Evolutionary conservation across 2,329 filamentous ascomycete species (phyloP), one percentile per base, ranked within the genome.

Genomic region (Fusarium buharicum): DNA sequence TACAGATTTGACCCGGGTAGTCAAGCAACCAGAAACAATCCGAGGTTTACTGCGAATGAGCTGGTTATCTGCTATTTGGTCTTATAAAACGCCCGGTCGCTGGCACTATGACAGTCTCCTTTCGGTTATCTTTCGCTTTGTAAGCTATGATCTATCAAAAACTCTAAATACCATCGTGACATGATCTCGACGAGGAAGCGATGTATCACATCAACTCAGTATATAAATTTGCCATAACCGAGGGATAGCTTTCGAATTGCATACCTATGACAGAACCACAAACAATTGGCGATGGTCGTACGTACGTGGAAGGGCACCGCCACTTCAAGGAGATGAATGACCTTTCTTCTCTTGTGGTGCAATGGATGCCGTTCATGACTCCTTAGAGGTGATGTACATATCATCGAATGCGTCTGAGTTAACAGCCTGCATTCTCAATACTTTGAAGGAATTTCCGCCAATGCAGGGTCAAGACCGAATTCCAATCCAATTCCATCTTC

Each of bases 281-380:
- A 55, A 55, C 48, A 59, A 22, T 11, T 38, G 9, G 27, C 28
- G 12, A n/a, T 28, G 16, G 36, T 48, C 11, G 37, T 34, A 56
- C 11, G 37, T 34, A 56, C 41, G 20, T 20, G 18, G 3, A 27
- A 48, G 22, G 27, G 56, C 55, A 33, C 38, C 22, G 11, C 27
- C 16, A 17, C 37, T 34, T 46, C 33, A 31, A 4, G 27, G 43
- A 9, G 31, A 28, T n/a, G n/a, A 60, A 22, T 22, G 20, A 22
- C 20, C 20, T 22, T 37, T 55, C 37, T 48, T 37, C 48, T 59
- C 14, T 33, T 58, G 22, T 20, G 24, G 34, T 34, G 24, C 37
- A 17, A n/a, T 3, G 27, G 34, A 36, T 40, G n/a, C 24, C 36
- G 20, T 44, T 24, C 22, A 24, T 48, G 7, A 12, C n/a, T 24